Evolutionary conservation across 352 stramenopile species (phyloP), one percentile per base, ranked within the genome.

Genomic region (Pythium monospermum): DNA sequence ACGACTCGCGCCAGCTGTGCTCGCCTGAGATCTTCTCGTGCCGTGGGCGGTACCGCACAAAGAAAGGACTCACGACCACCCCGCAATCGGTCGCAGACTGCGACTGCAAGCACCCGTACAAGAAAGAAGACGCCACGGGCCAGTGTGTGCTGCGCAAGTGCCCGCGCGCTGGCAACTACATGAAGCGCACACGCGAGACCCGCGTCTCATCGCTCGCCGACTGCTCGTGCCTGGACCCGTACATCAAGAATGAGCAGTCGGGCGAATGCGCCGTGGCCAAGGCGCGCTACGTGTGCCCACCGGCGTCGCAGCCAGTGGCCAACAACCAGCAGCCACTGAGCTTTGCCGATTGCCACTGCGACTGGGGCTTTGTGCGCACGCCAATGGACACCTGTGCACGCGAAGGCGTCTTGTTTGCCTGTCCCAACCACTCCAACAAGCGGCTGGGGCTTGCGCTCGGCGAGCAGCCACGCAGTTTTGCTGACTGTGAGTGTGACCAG

Each of bases 101-200:
- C 44, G 73, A 82, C 59, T 94, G 83, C 42, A 61, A 76, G 25
- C 62, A 67, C 7, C 83, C 83, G 27, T 94, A 94, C 65, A 70
- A 67, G 32, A 91, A 89, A 35, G 71, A 90, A 30, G 53, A 71
- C 4, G 59, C 59, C 18, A 83, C 72, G 2, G 71, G 73, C 7
- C 58, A 71, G 40, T 91, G 83, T 44, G 23, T 65, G 23, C 49
- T 94, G 19, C 62, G 47, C 0, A 68, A 66, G 31, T 94, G 83
- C 28, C 83, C 80, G 2, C 70, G 83, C 30, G 78, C 80, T 2
- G 83, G 80, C 25, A 90, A 94, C 64, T 94, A 94, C 52, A 64
- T 87, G 39, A 64, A 68, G 28, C 83, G 79, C 23, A 19, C n/a
- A 13, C 45, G 23, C n/a, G 47, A 52, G 6, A 35, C 26, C 6